Percentiles rank a stretch among this genome's conserved stretches.
phyloP scores from a whole-genome alignment of 805 yeast species.

The Ogataea pilisensis region DNA sequence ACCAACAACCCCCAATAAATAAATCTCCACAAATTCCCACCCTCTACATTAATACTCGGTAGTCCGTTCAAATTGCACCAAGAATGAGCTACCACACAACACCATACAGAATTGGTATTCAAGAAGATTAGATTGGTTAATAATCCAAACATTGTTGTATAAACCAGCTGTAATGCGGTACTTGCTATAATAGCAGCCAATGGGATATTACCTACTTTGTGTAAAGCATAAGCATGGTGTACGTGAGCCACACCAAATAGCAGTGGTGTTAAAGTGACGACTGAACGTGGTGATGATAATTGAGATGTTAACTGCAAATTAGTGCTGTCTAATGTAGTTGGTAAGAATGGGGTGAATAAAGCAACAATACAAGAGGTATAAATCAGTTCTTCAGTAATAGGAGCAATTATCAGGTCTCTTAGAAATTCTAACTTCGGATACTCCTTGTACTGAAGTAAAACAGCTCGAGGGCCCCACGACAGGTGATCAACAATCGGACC shows the following conservation, averaged over 20 bases:
- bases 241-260: conserved; percentile 76
- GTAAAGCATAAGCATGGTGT: conserved; percentile 62
- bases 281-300: neutral
- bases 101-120: conserved; percentile 51
- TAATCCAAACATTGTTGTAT: conserved; percentile 70
- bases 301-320: neutral
- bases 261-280: conserved; percentile 48
- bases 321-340: neutral
- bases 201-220: conserved; percentile 25
- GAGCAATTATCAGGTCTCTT: conserved; percentile 65
- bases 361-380: conserved; percentile 49
- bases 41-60: conserved; percentile 36
- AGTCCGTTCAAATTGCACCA: conserved; percentile 71
- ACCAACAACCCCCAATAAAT: conserved; percentile 38
- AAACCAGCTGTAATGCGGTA: conserved; percentile 50
- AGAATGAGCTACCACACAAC: conserved; percentile 54
- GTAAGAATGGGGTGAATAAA: conserved; percentile 26
- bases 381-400: conserved; percentile 72
- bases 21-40: conserved; percentile 22
- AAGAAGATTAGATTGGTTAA: conserved; percentile 55
- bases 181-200: conserved; percentile 32
- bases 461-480: conserved; percentile 14
- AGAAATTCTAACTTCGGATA: conserved; percentile 34
- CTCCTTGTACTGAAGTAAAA: conserved; percentile 1
- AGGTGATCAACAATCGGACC: conserved; percentile 45